Evolutionary conservation across 768 basidiomycete genomes (phyloP).

Genomic region (Leccinum variicolor): DNA sequence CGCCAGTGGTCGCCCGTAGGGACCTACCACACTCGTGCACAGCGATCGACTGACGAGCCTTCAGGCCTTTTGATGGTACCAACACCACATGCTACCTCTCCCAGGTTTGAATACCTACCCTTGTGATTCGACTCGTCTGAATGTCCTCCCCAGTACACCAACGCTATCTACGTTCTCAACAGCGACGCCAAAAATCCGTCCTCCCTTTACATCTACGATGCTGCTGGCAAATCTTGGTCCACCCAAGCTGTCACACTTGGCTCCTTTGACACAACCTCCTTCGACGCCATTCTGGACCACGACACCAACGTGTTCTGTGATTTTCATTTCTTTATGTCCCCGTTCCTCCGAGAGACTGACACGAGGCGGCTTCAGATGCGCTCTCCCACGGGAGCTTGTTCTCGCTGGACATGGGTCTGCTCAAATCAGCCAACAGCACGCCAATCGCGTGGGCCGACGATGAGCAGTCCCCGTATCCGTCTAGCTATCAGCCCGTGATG

Average conservation of each 20-base stretch:
- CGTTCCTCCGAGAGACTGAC: conserved; percentile 4
- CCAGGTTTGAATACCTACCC: conserved; percentile 38
- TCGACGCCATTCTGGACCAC: conserved; percentile 81
- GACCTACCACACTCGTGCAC: conserved; percentile 1
- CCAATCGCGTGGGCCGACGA: conserved; percentile 65
- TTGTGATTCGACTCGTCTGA: not conserved
- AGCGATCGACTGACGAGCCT: not conserved
- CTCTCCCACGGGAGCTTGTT: conserved; percentile 63
- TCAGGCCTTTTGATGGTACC: conserved; percentile 60
- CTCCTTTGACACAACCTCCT: conserved; percentile 59
- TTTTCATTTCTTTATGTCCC: not conserved
- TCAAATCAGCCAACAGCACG: conserved; percentile 57
- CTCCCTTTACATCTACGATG: conserved; percentile 79
- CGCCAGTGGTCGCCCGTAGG: conserved; percentile 74
- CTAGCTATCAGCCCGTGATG: conserved; percentile 68
- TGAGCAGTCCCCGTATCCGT: conserved; percentile 52
- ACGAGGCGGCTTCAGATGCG: conserved; percentile 47
- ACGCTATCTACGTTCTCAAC: conserved; percentile 82
- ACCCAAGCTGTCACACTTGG: conserved; percentile 58
- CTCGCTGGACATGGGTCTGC: conserved; percentile 63
- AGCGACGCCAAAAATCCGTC: conserved; percentile 70
- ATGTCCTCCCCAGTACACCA: conserved; percentile 56
- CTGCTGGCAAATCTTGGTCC: conserved; percentile 69
- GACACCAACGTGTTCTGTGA: conserved; percentile 90
- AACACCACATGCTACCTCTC: conserved; percentile 73